Evolutionary conservation across 176 grass and related monocot genomes (phyloP), one percentile per base, ranked within the genome.

Genomic region (Areca catechu): DNA sequence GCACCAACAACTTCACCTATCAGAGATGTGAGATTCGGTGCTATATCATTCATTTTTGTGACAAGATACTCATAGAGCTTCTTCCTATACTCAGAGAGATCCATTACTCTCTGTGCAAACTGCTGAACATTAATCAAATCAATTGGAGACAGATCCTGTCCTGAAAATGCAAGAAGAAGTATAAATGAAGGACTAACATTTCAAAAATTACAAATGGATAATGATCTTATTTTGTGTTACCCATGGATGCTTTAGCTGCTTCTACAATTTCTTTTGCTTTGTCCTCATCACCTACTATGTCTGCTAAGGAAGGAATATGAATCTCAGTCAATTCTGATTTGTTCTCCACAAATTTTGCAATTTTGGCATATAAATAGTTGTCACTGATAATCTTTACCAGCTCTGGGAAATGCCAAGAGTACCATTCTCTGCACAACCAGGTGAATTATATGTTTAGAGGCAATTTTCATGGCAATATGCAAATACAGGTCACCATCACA

Each of bases 1-100:
- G 93, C 93, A 62, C 93, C 93, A 57, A 98, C 93, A 58, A 92
- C 71, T 58, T 88, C 92, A 55, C 92, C 92, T 60, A 97, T 91
- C 23, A 97, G 74, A 2, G 86, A 82, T 27, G 92, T 75, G 47
- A 97, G 62, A 74, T 97, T 97, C 3, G 92, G 92, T 67, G 92
- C 92, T 48, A 97, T 91, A 63, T 91, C 86, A 61, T 80, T 91
- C 92, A 97, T 97, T 75, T 91, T 97, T 22, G 92, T 91, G 10
- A 98, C 87, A 24, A 98, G 88, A 76, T 98, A 98, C 17, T 98
- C 93, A n/a, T 98, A 85, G 12, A 98, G 79, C 6, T 89, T 92
- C 81, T 85, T 98, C 58, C 90, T 67, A 20, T 95, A 95, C 48
- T 95, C 90, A 54, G 90, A 89, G 0, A 95, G 66, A 69, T 95